Conservation (phyloP, 306 rosid species). For the Vachellia pachyceras region DNA sequence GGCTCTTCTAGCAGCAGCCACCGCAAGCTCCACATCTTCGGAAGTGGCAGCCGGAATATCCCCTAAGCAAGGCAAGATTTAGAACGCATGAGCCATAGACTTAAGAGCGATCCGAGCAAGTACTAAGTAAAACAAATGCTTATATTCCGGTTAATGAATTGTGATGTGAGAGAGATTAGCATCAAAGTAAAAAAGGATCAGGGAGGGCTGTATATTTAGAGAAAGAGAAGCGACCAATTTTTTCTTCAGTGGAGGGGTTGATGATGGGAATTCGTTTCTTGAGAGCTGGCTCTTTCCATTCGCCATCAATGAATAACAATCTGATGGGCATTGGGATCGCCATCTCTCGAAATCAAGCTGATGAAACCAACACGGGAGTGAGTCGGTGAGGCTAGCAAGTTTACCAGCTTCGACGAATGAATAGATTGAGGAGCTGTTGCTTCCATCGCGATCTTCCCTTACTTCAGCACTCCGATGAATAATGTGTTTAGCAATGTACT, state of each 20-base stretch:
- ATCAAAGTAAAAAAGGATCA: neutral
- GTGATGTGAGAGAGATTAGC: neutral
- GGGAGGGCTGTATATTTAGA: neutral
- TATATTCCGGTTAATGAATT: neutral
- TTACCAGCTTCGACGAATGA: neutral
- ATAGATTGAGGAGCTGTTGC: neutral
- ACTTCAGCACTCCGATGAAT: too few relatives aligned
- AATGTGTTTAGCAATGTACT: too few relatives aligned
- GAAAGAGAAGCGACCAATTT: slow-evolving; percentile 57
- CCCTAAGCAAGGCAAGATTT: slow-evolving; percentile 47
- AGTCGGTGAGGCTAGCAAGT: neutral
- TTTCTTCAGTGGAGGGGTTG: slow-evolving; percentile 78
- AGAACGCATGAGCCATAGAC: neutral
- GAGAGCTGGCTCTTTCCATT: slow-evolving; percentile 75
- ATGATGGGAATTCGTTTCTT: slow-evolving; percentile 78
- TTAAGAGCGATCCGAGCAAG: neutral
- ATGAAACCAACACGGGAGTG: neutral
- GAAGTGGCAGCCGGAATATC: slow-evolving; percentile 86
- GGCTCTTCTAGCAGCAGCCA: slow-evolving; percentile 78
- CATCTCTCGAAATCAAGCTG: slow-evolving; percentile 41
- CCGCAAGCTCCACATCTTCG: slow-evolving; percentile 90
- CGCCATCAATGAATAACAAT: slow-evolving; percentile 81
- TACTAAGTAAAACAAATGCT: neutral
- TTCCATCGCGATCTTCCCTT: neutral
- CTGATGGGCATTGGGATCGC: slow-evolving; percentile 65